Percentiles rank a stretch among this genome's conserved stretches.
Conservation (phyloP, 2,329 filamentous ascomycete species). For the Fusarium sp. region DNA sequence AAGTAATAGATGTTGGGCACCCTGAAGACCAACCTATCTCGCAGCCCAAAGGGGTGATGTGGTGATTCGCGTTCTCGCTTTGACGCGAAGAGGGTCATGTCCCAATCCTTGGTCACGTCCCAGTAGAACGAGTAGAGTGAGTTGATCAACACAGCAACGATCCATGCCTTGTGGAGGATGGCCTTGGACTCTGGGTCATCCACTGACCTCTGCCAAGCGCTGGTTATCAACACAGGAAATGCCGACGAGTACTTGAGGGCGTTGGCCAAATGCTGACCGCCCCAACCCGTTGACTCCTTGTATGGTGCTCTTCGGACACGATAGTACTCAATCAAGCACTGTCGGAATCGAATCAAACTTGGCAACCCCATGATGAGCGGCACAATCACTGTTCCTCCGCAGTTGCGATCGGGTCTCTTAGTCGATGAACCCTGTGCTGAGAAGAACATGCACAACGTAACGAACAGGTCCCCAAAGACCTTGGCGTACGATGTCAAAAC, state of each 20-base stretch:
- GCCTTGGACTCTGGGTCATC: conserved; percentile 53
- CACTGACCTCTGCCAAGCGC: conserved; percentile 72
- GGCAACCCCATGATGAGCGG: conserved; percentile 85
- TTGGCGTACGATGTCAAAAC: conserved; percentile 94
- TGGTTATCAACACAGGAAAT: conserved; percentile 87
- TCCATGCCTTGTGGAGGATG: conserved; percentile 66
- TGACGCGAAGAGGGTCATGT: conserved; percentile 79
- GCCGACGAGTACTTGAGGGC: conserved; percentile 93
- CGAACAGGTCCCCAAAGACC: conserved; percentile 87
- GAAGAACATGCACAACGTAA: conserved; percentile 91
- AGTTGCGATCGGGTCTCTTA: conserved; percentile 78
- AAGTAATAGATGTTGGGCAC: conserved; percentile 79
- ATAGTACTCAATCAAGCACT: conserved; percentile 88
- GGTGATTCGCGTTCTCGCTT: conserved; percentile 63
- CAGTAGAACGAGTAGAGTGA: conserved; percentile 98
- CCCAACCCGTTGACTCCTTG: conserved; percentile 70
- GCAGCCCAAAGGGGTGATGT: conserved; percentile 78
- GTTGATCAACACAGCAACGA: conserved; percentile 78
- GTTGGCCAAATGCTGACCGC: conserved; percentile 89
- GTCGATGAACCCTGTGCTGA: conserved; percentile 74
- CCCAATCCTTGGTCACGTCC: conserved; percentile 97
- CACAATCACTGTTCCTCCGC: conserved; percentile 79
- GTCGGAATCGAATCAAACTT: conserved; percentile 83
- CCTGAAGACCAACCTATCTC: conserved; percentile 75
- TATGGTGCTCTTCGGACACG: conserved; percentile 69